A percentile compares a stretch with the other conserved stretches of the same genome.
phyloP scores from a whole-genome alignment of 2,329 filamentous ascomycete genomes.

The Fusarium tupiense region DNA sequence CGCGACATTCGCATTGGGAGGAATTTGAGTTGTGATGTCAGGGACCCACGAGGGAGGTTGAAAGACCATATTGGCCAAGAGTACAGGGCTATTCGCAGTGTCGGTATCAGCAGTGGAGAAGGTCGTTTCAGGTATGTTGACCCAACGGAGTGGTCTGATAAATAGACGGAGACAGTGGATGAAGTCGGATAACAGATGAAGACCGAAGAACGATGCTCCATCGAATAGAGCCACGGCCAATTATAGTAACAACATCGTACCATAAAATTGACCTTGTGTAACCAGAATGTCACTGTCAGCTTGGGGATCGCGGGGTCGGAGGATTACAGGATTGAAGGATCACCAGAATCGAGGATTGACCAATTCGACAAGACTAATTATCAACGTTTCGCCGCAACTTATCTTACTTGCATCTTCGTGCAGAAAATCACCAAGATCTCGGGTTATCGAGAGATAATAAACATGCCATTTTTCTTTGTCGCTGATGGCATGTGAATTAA shows the following conservation, averaged over 20 bases:
- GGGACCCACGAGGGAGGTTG: not conserved
- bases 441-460: not conserved
- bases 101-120: not conserved
- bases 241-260: not conserved
- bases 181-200: not conserved
- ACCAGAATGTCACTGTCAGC: not conserved
- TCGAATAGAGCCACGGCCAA: not conserved
- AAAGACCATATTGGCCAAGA: not conserved
- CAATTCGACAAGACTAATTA: not conserved
- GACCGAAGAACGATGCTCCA: not conserved
- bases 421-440: not conserved
- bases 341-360: not conserved
- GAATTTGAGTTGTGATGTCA: not conserved
- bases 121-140: not conserved
- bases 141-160: not conserved
- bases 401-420: not conserved
- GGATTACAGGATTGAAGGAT: conserved; percentile 4
- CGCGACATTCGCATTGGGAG: not conserved
- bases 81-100: not conserved
- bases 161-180: not conserved
- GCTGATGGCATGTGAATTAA: not conserved
- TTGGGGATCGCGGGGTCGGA: not conserved
- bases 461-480: not conserved
- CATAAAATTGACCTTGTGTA: not conserved
- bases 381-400: not conserved